Conservation (phyloP, 257 asterid species). For the Striga asiatica region DNA sequence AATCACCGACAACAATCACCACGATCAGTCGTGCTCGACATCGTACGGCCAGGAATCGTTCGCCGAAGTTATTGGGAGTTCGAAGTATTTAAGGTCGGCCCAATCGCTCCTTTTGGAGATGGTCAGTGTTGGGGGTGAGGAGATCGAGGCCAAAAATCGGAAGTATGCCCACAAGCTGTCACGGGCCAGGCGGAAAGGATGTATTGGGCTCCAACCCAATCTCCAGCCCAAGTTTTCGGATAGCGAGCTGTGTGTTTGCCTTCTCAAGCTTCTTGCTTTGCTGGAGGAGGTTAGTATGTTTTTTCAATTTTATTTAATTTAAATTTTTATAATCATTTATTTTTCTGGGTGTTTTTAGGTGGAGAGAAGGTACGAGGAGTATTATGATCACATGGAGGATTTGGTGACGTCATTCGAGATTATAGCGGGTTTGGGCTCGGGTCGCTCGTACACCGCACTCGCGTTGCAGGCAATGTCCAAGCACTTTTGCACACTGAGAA, state of each 20-base stretch:
- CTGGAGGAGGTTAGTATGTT: conserved; percentile 45
- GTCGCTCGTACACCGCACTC: conserved; percentile 52
- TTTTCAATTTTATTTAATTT: not conserved
- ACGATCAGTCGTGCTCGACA: conserved; percentile 25
- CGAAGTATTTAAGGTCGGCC: conserved; percentile 59
- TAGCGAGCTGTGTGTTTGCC: conserved; percentile 31
- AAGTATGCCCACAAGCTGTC: conserved; percentile 35
- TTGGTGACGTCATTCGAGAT: conserved; percentile 53
- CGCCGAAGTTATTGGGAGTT: conserved; percentile 26
- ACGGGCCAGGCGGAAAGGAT: conserved; percentile 27
- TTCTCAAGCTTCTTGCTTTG: conserved; percentile 54
- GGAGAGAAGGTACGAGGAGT: conserved; percentile 76
- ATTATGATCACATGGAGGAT: conserved; percentile 57
- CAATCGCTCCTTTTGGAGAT: conserved; percentile 69
- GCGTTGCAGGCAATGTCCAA: conserved; percentile 59
- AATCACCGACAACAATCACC: not conserved
- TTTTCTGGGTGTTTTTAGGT: conserved; percentile 42
- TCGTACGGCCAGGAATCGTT: conserved; percentile 32
- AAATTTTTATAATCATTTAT: too few relatives aligned
- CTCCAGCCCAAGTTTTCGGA: conserved; percentile 48
- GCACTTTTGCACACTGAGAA: conserved; percentile 53
- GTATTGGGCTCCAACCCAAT: conserved; percentile 35
- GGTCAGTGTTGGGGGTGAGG: conserved; percentile 41
- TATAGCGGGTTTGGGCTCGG: conserved; percentile 57
- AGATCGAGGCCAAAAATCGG: conserved; percentile 33